These are phyloP conservation scores for Crotalaria pallida DNA, from an alignment of 306 rosid species.

Conservation along the genomic window DNA sequence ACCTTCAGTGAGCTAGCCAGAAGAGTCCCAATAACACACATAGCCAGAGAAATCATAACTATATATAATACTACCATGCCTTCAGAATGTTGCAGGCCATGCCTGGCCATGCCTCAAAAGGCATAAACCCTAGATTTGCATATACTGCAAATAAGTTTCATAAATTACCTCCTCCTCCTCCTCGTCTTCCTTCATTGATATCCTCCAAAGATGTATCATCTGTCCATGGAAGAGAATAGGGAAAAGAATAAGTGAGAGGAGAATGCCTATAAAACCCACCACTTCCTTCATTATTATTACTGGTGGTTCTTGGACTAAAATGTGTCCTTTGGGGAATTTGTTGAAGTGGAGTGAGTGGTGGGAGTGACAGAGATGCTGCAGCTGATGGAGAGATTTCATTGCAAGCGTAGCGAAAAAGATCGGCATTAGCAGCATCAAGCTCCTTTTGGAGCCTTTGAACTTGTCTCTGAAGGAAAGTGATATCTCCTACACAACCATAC, in stretches of 20 bases:
- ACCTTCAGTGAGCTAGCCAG: too few relatives aligned
- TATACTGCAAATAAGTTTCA: slow-evolving; percentile 15
- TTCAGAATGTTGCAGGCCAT: neutral
- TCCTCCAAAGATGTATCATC: slow-evolving; percentile 37
- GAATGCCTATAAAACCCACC: slow-evolving; percentile 43
- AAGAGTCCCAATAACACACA: slow-evolving; percentile 33
- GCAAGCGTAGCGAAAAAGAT: slow-evolving; percentile 74
- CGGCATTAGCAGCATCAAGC: slow-evolving; percentile 75
- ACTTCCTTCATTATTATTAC: slow-evolving; percentile 30
- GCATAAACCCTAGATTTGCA: slow-evolving; percentile 47
- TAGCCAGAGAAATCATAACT: slow-evolving; percentile 17
- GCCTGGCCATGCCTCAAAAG: slow-evolving; percentile 23
- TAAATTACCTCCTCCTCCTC: slow-evolving; percentile 39
- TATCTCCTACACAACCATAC: slow-evolving; percentile 89
- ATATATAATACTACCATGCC: slow-evolving; percentile 17
- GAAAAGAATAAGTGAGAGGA: slow-evolving; percentile 32
- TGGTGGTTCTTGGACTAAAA: slow-evolving; percentile 24
- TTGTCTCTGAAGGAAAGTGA: slow-evolving; percentile 83
- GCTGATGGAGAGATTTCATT: slow-evolving; percentile 28
- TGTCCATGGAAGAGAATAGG: slow-evolving; percentile 69
- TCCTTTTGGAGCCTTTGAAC: slow-evolving; percentile 89
- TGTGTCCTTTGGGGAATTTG: slow-evolving; percentile 11
- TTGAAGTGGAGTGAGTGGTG: slow-evolving; percentile 11
- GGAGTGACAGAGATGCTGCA: slow-evolving; percentile 1
- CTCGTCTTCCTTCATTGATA: slow-evolving; percentile 43